These are phyloP conservation scores for Jamesozyma piceae DNA, from an alignment of 805 yeast genomes.

Conservation along the genomic window DNA sequence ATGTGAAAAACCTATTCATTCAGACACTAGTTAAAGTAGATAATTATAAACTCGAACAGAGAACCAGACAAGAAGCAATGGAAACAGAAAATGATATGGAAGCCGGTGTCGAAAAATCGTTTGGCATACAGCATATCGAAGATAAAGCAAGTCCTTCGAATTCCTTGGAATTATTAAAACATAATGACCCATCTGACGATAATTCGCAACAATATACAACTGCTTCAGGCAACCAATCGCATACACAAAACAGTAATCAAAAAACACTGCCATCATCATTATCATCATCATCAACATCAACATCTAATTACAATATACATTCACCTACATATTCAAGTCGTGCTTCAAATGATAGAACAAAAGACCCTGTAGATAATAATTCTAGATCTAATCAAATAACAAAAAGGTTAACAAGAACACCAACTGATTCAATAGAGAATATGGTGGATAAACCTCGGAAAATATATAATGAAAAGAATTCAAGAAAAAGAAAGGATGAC, in stretches of 20 bases:
- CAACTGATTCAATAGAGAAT: neutral
- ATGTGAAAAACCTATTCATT: slow-evolving; percentile 12
- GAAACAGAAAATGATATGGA: neutral
- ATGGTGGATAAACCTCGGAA: neutral
- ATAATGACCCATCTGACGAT: neutral
- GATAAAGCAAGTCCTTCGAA: neutral
- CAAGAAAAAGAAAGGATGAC: neutral
- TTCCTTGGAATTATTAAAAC: neutral
- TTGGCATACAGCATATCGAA: neutral
- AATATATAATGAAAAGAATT: neutral
- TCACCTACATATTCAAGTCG: neutral
- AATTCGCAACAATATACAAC: neutral
- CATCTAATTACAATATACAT: neutral
- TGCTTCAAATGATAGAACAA: neutral
- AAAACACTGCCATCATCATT: too few relatives aligned
- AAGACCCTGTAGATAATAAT: neutral
- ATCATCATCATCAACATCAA: too few relatives aligned
- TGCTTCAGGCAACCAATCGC: neutral
- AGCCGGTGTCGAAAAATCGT: neutral
- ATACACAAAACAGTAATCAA: neutral
- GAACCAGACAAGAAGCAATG: neutral
- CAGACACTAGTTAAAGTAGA: slow-evolving; percentile 10
- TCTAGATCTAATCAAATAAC: neutral
- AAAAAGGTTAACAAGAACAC: neutral
- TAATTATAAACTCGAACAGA: slow-evolving; percentile 6